Base-by-base conservation (phyloP, 2,329 filamentous ascomycete species). In the Phialophora chinensis region DNA sequence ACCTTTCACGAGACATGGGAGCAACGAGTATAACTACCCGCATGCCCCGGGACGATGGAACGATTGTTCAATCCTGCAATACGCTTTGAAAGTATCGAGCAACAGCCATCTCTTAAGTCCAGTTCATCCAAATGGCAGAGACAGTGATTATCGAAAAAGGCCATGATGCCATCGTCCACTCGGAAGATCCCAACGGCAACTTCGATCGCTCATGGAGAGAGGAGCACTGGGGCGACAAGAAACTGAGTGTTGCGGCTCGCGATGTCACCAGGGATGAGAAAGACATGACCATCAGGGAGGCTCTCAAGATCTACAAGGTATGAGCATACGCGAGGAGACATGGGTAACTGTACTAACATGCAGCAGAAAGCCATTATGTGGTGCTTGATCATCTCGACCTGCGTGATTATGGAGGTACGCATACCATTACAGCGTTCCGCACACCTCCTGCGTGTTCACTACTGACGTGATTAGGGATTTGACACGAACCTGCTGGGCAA, bases 401-500 rank as follows among this genome's bases (percentile, higher is more conserved):
- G 79, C 3, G 79, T 84, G 62, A 77, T 84, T 66, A 84, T 84
- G 83, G 82, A 84, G 66, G 83, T 59, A 59, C 4, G 23, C n/a
- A 10, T 6, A 52, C 10, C 35, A 20, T 4, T 44, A 25, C 56
- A 11, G 25, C 11, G 10, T 52, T 52, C 1, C 20, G 3, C 49
- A 23, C 14, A 23, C 14, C 20, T 52, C 49, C 14, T 29, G 20
- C 20, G 4, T 52, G 49, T 52, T 8, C 12, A 14, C 12, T 52
- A 2, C 23, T 52, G 56, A 59, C 38, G 14, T 27, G 2, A 31
- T 8, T n/a, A 59, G 56, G 56, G 83, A 1, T 84, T 85, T 71
- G 84, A 86, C 69, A 79, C 84, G 6, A 82, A 83, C 1, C 74
- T 86, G 0, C 75, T 86, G 4, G 77, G 80, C 1, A 83, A 81